Evolutionary conservation across 345 rosid genomes (phyloP).

Genomic region (Anastatica hierochuntica): DNA sequence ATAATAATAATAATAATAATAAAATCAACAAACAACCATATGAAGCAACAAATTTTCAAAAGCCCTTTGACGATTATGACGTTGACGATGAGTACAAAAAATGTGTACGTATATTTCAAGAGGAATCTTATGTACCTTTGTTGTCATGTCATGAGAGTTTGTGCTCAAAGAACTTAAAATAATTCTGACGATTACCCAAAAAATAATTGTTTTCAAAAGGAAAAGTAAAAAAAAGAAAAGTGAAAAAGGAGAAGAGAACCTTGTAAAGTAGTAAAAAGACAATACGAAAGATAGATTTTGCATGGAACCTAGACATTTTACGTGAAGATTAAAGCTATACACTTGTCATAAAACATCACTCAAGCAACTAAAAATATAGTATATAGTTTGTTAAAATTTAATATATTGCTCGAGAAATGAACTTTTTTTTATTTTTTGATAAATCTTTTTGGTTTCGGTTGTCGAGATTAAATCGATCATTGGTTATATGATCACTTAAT

Average conservation of each 20-base stretch:
- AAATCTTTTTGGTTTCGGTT: too few relatives aligned
- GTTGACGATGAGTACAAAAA: slow-evolving; percentile 27
- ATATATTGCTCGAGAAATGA: too few relatives aligned
- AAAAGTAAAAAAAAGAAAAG: slow-evolving; percentile 5
- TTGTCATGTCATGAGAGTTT: slow-evolving; percentile 31
- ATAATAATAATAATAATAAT: too few relatives aligned
- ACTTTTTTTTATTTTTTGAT: too few relatives aligned
- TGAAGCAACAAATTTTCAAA: slow-evolving; percentile 15
- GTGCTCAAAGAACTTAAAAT: slow-evolving; percentile 23
- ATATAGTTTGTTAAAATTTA: too few relatives aligned
- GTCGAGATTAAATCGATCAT: too few relatives aligned
- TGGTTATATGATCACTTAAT: too few relatives aligned
- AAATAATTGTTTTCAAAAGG: slow-evolving; percentile 3
- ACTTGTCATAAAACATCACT: slow-evolving; percentile 19
- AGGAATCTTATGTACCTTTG: slow-evolving; percentile 25
- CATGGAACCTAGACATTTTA: slow-evolving; percentile 43
- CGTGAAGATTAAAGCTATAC: slow-evolving; percentile 29
- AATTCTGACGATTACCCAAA: slow-evolving; percentile 21
- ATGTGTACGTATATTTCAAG: slow-evolving; percentile 28
- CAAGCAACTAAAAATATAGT: slow-evolving; percentile 13
- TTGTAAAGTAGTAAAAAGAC: slow-evolving; percentile 33
- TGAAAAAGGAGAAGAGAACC: slow-evolving; percentile 23
- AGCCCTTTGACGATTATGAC: slow-evolving; percentile 25
- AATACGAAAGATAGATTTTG: slow-evolving; percentile 31
- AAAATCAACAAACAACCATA: not conserved